Evolutionary conservation across 1,284 basidiomycete genomes (phyloP).

Genomic region (Cryptococcus sp.): DNA sequence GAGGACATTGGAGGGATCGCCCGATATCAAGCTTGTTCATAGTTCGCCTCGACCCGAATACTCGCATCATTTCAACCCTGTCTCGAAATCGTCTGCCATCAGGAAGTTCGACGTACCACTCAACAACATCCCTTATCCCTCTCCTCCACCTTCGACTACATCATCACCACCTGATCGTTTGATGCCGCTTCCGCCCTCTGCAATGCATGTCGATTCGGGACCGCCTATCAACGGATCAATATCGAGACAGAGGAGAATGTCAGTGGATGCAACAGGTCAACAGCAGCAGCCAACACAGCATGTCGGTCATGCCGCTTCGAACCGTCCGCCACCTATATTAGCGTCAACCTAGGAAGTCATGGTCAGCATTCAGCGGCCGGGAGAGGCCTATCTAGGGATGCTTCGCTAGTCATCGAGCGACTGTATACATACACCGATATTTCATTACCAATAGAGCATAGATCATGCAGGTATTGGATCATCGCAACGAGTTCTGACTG

Average conservation of each 20-base stretch:
- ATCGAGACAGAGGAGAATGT: neutral
- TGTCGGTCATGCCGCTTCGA: neutral
- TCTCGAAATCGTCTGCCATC: constrained; percentile 32
- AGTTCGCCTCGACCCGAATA: constrained; percentile 37
- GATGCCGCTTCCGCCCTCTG: constrained; percentile 30
- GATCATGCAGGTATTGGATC: neutral
- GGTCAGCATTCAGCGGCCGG: too few species aligned
- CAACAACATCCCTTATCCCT: constrained; percentile 5
- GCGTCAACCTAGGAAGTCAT: neutral
- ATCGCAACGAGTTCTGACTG: too few species aligned
- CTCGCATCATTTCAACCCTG: constrained; percentile 12
- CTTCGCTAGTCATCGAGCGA: too few species aligned
- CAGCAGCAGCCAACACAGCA: neutral
- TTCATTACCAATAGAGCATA: neutral
- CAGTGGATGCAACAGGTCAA: neutral
- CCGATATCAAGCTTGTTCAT: constrained; percentile 17
- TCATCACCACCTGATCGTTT: constrained; percentile 41
- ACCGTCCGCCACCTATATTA: neutral
- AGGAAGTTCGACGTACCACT: constrained; percentile 9
- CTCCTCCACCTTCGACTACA: constrained; percentile 9
- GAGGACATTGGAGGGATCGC: constrained; percentile 29
- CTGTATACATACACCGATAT: too few species aligned
- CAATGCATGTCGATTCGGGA: neutral
- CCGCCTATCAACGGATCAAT: neutral
- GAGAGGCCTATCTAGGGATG: too few species aligned